phyloP scores from a whole-genome alignment of 2,329 filamentous ascomycete genomes.

The Gliomastix tumulicola region DNA sequence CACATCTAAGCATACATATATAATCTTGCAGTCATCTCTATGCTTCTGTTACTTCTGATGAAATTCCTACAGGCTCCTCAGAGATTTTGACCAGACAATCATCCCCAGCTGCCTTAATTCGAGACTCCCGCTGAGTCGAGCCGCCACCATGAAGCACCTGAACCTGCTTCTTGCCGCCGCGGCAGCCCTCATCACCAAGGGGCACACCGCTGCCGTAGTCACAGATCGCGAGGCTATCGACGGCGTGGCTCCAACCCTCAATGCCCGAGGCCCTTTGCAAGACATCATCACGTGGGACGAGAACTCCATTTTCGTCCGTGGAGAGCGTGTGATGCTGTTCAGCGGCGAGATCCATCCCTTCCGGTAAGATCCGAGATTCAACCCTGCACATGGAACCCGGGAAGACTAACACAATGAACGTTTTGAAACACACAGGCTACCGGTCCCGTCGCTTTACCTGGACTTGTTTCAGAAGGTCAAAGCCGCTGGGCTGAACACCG shows the following conservation, averaged over 20 bases:
- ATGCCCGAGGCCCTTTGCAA: not conserved
- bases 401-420: no score
- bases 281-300: not conserved
- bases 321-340: slow-evolving; percentile 60
- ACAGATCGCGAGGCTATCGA: not conserved
- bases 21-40: no score
- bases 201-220: not conserved
- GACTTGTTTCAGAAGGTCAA: slow-evolving; percentile 72
- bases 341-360: slow-evolving; percentile 63
- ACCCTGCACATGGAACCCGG: no score
- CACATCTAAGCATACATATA: no score
- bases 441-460: slow-evolving; percentile 36
- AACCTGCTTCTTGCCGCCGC: not conserved
- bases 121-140: no score
- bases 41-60: no score
- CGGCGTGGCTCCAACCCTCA: not conserved
- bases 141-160: no score
- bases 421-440: no score
- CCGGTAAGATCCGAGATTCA: no score
- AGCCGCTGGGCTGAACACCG: slow-evolving; percentile 62
- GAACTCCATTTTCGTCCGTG: slow-evolving; percentile 40
- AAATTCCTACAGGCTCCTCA: no score
- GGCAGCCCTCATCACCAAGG: not conserved
- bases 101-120: no score
- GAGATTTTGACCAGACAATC: no score